phyloP scores from a whole-genome alignment of 805 yeast species.

The Lachancea sp. region DNA sequence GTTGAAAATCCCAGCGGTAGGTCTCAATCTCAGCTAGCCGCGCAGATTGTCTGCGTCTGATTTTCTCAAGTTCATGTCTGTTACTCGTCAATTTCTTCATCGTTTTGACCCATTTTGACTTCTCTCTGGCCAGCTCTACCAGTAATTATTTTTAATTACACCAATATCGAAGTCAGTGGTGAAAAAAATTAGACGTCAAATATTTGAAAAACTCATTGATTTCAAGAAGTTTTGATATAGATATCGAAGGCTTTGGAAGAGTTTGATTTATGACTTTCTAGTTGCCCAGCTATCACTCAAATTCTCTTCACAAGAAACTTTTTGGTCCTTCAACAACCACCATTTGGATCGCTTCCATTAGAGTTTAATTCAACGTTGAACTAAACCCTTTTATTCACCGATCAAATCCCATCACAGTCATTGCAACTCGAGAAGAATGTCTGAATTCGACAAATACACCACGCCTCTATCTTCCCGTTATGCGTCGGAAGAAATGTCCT shows the following conservation, averaged over 20 bases:
- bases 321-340: too few species aligned
- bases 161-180: neutral
- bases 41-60: too few species aligned
- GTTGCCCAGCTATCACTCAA: too few species aligned
- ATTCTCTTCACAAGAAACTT: too few species aligned
- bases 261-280: too few species aligned
- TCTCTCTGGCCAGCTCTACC: neutral
- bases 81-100: neutral
- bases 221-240: neutral
- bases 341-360: too few species aligned
- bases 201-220: neutral
- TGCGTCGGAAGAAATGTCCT: slow-evolving; percentile 96
- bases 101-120: neutral
- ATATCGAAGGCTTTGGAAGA: neutral
- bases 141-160: neutral
- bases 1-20: neutral
- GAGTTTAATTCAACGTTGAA: too few species aligned
- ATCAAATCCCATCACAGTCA: neutral
- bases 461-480: slow-evolving; percentile 95
- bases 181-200: neutral
- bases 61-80: neutral
- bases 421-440: slow-evolving; percentile 15
- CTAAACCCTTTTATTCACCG: too few species aligned
- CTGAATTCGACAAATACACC: slow-evolving; percentile 62
- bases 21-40: too few species aligned